These are phyloP conservation scores for Claviceps cyperi DNA, from an alignment of 2,329 filamentous ascomycete species.

Conservation along the genomic window DNA sequence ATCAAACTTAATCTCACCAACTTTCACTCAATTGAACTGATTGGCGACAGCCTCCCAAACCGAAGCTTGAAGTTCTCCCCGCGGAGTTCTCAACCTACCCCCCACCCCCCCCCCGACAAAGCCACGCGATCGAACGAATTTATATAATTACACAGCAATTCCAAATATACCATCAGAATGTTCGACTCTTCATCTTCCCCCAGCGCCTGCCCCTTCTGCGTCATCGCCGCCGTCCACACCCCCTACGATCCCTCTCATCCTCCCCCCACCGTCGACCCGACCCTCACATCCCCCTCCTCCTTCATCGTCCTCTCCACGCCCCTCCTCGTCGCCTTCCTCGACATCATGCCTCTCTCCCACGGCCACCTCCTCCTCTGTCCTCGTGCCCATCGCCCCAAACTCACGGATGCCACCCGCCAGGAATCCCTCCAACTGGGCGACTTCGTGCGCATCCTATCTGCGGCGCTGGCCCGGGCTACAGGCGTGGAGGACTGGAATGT, in stretches of 20 bases:
- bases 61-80: not conserved
- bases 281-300: slow-evolving; percentile 28
- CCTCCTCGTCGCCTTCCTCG: slow-evolving; percentile 71
- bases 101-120: not conserved
- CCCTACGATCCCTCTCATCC: slow-evolving; percentile 31
- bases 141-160: not conserved
- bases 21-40: not conserved
- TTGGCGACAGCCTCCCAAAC: not conserved
- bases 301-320: slow-evolving; percentile 66
- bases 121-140: not conserved
- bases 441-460: slow-evolving; percentile 57
- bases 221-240: slow-evolving; percentile 35
- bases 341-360: slow-evolving; percentile 74
- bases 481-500: slow-evolving; percentile 83
- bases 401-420: slow-evolving; percentile 50
- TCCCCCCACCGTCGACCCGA: slow-evolving; percentile 20
- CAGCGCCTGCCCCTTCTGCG: slow-evolving; percentile 46
- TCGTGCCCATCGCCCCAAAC: slow-evolving; percentile 60
- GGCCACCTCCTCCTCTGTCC: slow-evolving; percentile 78
- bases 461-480: slow-evolving; percentile 53
- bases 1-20: not conserved
- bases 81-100: not conserved
- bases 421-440: slow-evolving; percentile 54
- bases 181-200: slow-evolving; percentile 21
- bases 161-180: not conserved